These are phyloP conservation scores for Populus pruinosa DNA, from an alignment of 345 rosid species.

Conservation along the genomic window DNA sequence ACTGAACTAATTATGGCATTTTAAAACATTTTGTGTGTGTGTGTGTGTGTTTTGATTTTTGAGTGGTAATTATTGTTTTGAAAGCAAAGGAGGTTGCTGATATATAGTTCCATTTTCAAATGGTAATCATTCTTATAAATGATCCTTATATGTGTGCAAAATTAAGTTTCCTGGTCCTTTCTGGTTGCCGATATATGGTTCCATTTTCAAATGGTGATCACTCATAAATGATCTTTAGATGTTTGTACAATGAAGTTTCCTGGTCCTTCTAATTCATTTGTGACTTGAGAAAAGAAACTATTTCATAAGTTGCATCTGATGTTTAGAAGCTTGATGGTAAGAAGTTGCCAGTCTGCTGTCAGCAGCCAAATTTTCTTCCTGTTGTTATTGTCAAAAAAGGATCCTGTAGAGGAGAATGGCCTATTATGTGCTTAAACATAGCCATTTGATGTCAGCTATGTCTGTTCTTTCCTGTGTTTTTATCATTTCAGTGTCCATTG, in stretches of 20 bases:
- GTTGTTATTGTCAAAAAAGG: neutral
- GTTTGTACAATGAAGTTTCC: neutral
- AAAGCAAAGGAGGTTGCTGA: neutral
- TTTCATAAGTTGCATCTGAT: neutral
- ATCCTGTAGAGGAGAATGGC: neutral
- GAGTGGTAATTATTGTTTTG: neutral
- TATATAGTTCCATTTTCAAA: neutral
- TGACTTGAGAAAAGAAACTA: neutral
- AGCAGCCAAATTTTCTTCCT: too few relatives aligned
- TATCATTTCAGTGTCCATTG: neutral
- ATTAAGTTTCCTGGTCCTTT: neutral
- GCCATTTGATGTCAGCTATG: neutral
- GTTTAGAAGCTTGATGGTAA: too few relatives aligned
- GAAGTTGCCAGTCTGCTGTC: too few relatives aligned
- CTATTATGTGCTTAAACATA: neutral
- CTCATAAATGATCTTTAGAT: neutral
- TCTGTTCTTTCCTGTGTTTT: neutral
- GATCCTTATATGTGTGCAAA: neutral
- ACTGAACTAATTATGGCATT: neutral
- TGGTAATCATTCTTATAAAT: neutral
- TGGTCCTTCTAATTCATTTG: neutral
- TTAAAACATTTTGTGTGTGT: neutral
- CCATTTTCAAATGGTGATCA: neutral
- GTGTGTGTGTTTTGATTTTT: neutral
- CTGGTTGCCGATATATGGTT: neutral